Evolutionary conservation across 306 rosid genomes (phyloP).

Genomic region (Sophora flavescens): DNA sequence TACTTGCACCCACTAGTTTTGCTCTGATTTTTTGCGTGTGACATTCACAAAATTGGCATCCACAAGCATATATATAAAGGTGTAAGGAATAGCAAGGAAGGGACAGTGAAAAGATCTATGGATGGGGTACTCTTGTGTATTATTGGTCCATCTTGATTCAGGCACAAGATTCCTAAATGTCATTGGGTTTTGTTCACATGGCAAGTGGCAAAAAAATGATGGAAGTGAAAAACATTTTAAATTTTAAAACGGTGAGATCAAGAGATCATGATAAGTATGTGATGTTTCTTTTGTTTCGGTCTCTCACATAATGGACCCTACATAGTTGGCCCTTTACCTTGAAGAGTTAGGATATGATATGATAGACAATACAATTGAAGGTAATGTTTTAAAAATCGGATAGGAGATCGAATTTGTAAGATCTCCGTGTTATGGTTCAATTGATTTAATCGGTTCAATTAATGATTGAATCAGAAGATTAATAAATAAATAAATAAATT

Average conservation of each 20-base stretch:
- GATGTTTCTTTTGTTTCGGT: conserved; percentile 16
- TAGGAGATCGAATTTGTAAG: too few species aligned
- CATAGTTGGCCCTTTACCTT: conserved; percentile 24
- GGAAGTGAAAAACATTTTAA: conserved; percentile 20
- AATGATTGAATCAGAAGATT: too few species aligned
- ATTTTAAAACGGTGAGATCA: not conserved
- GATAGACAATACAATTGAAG: too few species aligned
- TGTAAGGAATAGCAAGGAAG: not conserved
- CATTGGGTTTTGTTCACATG: conserved; percentile 48
- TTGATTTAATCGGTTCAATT: too few species aligned
- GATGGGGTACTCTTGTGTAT: conserved; percentile 44
- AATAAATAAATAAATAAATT: too few species aligned
- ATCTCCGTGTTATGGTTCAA: too few species aligned
- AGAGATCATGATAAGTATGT: conserved; percentile 43
- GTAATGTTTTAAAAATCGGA: too few species aligned
- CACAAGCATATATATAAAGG: not conserved
- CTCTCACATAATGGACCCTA: conserved; percentile 12
- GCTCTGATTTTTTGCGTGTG: conserved; percentile 2
- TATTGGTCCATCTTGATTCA: conserved; percentile 43
- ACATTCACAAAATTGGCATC: conserved; percentile 21
- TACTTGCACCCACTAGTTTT: conserved; percentile 22
- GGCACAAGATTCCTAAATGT: conserved; percentile 32
- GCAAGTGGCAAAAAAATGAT: conserved; percentile 37
- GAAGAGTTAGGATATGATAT: not conserved
- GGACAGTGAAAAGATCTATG: conserved; percentile 48